Percentiles rank a stretch among this genome's conserved stretches.
These are phyloP conservation scores for Penicillium thymicola DNA, from an alignment of 2,329 filamentous ascomycete species.

Conservation along the genomic window DNA sequence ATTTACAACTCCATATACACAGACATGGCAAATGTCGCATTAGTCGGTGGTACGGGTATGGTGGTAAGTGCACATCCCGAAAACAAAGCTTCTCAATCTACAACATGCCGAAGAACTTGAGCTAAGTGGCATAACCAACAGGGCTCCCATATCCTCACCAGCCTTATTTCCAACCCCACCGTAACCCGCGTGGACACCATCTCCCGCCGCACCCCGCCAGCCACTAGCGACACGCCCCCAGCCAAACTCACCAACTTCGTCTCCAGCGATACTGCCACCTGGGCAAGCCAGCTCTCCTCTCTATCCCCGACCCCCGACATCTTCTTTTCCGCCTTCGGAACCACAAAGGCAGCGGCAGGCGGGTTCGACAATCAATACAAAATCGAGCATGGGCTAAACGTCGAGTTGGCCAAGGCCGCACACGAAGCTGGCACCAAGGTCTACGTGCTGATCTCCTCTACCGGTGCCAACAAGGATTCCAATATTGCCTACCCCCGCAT, in stretches of 20 bases:
- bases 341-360: slow-evolving; percentile 72
- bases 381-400: slow-evolving; percentile 83
- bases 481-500: slow-evolving; percentile 61
- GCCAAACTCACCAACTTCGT: slow-evolving; percentile 64
- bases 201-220: slow-evolving; percentile 43
- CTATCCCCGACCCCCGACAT: slow-evolving; percentile 57
- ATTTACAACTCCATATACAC: not conserved
- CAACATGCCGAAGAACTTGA: slow-evolving; percentile 3
- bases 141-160: slow-evolving; percentile 71
- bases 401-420: slow-evolving; percentile 72
- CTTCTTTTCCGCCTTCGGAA: slow-evolving; percentile 77
- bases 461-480: slow-evolving; percentile 51
- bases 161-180: slow-evolving; percentile 41
- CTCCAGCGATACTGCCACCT: slow-evolving; percentile 65
- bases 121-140: slow-evolving; percentile 37
- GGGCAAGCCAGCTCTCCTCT: slow-evolving; percentile 59
- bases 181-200: slow-evolving; percentile 45
- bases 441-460: slow-evolving; percentile 72
- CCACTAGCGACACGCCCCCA: slow-evolving; percentile 47
- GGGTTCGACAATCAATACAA: slow-evolving; percentile 76
- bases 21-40: slow-evolving; percentile 45
- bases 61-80: slow-evolving; percentile 41
- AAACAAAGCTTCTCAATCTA: not conserved
- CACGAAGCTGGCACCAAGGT: slow-evolving; percentile 68
- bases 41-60: slow-evolving; percentile 49